Base-by-base conservation (phyloP, 495 filamentous ascomycete genomes). In the Podospora pseudocomata region DNA sequence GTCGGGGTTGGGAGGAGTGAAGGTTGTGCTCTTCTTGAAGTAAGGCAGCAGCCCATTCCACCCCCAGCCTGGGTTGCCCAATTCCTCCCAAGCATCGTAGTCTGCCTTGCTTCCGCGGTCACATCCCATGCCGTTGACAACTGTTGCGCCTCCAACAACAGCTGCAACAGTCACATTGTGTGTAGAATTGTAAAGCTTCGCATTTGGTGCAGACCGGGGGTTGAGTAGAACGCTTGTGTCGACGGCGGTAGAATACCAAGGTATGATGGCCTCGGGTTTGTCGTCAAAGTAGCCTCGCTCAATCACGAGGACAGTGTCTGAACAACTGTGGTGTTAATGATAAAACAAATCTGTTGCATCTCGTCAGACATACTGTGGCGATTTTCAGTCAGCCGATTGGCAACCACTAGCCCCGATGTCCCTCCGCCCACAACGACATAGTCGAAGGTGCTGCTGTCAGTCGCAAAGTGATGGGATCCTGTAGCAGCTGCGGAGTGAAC, bases 1-100 rank as follows among this genome's bases (percentile, higher is more conserved):
- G 5, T 70, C 59, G 20, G 84, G 55, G 0, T 56, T 30, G 2
- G 74, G 70, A 20, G 71, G 69, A 4, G 55, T 69, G 44, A 76
- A 74, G 13, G 70, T 72, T 15, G 73, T 83, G 55, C 80, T 79
- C 69, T 84, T 84, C 49, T 80, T 79, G 56, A 85, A 86, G 69
- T 80, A 81, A 0, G 75, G 77, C 30, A 75, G 73, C 32, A 81
- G n/a, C 2, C 71, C 68, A 0, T 87, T 74, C 86, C 86, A 89
- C 26, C 81, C 83, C 88, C 87, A 90, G 6, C 86, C 85, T 5
- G 79, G 74, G 30, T 85, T 86, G 5, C 87, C 87, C n/a, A 87
- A 82, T n/a, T 79, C 78, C 64, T 85, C 84, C 88, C 88, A 90
- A 44, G 81, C 80, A 72, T 90, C 86, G 67, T 87, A 89, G 58